phyloP scores from a whole-genome alignment of 192 early-diverging fungal species.

The Spinellus fusiger region DNA sequence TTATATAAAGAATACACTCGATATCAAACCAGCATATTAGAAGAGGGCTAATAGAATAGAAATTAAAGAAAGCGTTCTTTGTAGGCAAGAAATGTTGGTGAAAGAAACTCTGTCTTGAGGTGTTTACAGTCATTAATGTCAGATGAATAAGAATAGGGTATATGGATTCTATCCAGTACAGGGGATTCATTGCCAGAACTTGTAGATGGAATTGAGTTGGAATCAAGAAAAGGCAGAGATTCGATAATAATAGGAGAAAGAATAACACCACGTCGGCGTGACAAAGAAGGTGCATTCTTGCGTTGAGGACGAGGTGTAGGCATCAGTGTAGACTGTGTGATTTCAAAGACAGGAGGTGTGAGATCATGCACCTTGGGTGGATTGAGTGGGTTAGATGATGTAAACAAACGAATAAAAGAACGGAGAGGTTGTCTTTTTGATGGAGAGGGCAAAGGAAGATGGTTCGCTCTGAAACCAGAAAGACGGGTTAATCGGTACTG shows the following conservation, averaged over 20 bases:
- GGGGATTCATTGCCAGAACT: background rate
- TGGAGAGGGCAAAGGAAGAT: background rate
- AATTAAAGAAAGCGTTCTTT: no score
- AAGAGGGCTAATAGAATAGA: no score
- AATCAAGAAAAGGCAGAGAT: background rate
- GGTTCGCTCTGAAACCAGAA: background rate
- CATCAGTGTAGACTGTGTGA: background rate
- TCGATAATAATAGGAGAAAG: constrained; percentile 1
- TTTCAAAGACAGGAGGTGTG: background rate
- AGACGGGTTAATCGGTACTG: constrained; percentile 1
- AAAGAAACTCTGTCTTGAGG: background rate
- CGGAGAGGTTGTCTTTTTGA: background rate
- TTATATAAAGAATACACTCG: no score
- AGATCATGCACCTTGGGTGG: background rate
- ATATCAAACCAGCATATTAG: no score
- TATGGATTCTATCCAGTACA: background rate
- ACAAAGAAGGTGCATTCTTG: background rate
- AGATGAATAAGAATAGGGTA: no score
- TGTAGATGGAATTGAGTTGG: background rate
- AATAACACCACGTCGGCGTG: constrained; percentile 8
- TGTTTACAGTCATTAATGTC: no score
- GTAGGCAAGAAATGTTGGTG: background rate
- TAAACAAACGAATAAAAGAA: background rate
- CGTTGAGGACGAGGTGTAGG: background rate
- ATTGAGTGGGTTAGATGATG: background rate